A percentile compares a stretch with the other conserved stretches of the same genome.
Conservation (phyloP, 208 protist species). For the Strigomonas galati region DNA sequence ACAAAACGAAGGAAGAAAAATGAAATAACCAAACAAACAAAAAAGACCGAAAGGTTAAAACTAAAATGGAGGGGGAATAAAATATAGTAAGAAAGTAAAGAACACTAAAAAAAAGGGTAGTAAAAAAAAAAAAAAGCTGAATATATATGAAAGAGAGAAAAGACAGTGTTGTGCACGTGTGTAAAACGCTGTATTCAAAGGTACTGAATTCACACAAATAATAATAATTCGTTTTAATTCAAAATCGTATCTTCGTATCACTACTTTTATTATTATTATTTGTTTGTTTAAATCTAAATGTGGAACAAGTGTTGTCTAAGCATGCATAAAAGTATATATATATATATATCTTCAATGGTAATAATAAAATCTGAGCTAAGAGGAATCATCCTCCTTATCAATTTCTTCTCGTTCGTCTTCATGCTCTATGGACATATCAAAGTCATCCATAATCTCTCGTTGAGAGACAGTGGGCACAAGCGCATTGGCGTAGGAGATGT, state of each 20-base stretch:
- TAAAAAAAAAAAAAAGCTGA: neutral
- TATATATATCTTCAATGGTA: too few relatives aligned
- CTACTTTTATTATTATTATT: neutral
- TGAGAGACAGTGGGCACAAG: slow-evolving; percentile 64
- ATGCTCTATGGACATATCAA: slow-evolving; percentile 87
- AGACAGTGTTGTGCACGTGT: neutral
- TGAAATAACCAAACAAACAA: neutral
- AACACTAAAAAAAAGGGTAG: neutral
- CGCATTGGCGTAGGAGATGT: slow-evolving; percentile 13
- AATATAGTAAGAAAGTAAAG: neutral
- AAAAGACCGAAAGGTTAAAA: neutral
- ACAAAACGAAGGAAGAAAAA: neutral
- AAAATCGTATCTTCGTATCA: neutral
- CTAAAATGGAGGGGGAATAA: neutral
- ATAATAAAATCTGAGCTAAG: too few relatives aligned
- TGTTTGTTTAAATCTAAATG: neutral
- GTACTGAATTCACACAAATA: neutral
- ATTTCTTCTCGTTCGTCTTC: slow-evolving; percentile 80
- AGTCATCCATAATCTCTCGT: slow-evolving; percentile 82
- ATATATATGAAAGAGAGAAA: slow-evolving; percentile 9
- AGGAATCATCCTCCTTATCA: slow-evolving; percentile 46
- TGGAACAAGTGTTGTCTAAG: neutral
- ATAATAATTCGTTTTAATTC: neutral
- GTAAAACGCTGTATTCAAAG: too few relatives aligned
- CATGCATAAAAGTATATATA: slow-evolving; percentile 1